phyloP scores from a whole-genome alignment of 1,284 basidiomycete genomes.

The Baeospora myosura region DNA sequence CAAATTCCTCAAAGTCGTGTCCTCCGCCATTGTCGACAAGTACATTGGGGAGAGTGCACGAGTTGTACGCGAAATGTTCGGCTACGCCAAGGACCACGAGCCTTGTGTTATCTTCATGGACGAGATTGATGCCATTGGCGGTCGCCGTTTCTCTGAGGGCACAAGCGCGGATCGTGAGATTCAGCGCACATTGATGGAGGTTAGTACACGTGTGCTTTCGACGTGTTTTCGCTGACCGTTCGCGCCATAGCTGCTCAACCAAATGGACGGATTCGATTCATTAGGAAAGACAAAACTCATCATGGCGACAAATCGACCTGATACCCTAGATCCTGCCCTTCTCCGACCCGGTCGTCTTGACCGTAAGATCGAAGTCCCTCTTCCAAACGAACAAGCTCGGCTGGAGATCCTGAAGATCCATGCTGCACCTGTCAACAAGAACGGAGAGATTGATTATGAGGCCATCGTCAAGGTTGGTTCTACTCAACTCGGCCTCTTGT shows the following conservation, averaged over 20 bases:
- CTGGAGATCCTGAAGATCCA: conserved; percentile 98
- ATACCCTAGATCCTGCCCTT: conserved; percentile 95
- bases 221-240: neutral
- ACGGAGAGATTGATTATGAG: conserved; percentile 92
- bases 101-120: conserved; percentile 99
- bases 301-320: conserved; percentile 96
- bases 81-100: conserved; percentile 94
- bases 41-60: conserved; percentile 98
- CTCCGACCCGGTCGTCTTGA: conserved; percentile 94
- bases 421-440: conserved; percentile 89
- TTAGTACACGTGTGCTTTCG: conserved; percentile 21
- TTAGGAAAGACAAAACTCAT: conserved; percentile 95
- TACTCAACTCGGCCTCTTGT: neutral
- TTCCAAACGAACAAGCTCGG: conserved; percentile 94
- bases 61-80: conserved; percentile 97
- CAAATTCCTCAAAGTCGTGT: conserved; percentile 98
- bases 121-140: conserved; percentile 97
- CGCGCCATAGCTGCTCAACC: conserved; percentile 83
- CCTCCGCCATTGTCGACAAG: conserved; percentile 99
- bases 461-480: conserved; percentile 84
- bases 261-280: conserved; percentile 99
- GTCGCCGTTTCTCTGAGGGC: conserved; percentile 94
- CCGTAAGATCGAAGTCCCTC: conserved; percentile 95
- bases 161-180: conserved; percentile 98
- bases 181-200: conserved; percentile 98